phyloP scores from a whole-genome alignment of 78 protist genomes.

The Chrysochromulina parva region DNA sequence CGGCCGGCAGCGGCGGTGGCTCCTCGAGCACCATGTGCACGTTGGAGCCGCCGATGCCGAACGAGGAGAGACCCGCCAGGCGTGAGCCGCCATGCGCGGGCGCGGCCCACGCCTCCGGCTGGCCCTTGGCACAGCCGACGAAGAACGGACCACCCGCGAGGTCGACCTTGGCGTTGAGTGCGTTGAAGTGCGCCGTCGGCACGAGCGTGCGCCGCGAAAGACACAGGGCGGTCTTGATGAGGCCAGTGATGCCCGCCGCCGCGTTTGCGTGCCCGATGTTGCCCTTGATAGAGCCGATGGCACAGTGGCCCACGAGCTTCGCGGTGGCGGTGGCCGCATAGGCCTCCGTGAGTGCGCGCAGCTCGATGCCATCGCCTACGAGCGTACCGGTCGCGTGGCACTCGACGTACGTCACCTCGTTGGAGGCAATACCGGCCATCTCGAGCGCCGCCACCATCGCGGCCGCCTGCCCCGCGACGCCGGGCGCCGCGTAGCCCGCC shows the following conservation, averaged over 20 bases:
- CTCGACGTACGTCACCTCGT: slow-evolving; percentile 24
- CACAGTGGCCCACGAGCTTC: not conserved
- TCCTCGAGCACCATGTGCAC: slow-evolving; percentile 33
- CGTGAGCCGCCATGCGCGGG: not conserved
- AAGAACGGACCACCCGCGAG: not conserved
- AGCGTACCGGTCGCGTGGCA: slow-evolving; percentile 46
- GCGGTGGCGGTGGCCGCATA: not conserved
- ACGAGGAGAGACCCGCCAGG: slow-evolving; percentile 35
- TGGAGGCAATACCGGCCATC: not conserved
- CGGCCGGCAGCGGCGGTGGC: not conserved
- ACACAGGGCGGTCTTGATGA: slow-evolving; percentile 29
- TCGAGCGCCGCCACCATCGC: not conserved
- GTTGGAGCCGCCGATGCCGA: slow-evolving; percentile 52
- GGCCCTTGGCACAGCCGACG: not conserved
- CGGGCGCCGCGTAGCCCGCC: slow-evolving; percentile 48
- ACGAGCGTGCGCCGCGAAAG: slow-evolving; percentile 11
- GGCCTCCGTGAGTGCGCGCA: slow-evolving; percentile 17
- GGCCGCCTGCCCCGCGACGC: slow-evolving; percentile 33
- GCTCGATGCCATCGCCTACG: slow-evolving; percentile 49
- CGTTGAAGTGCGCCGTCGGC: slow-evolving; percentile 32
- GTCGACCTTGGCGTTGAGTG: not conserved
- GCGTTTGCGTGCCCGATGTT: slow-evolving; percentile 45
- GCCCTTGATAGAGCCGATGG: slow-evolving; percentile 42
- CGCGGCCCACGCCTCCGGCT: not conserved
- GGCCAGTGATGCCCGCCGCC: slow-evolving; percentile 48